A percentile compares a stretch with the other conserved stretches of the same genome.
Conservation (phyloP, 1,139 yeast species). For the Pichia sp. region DNA sequence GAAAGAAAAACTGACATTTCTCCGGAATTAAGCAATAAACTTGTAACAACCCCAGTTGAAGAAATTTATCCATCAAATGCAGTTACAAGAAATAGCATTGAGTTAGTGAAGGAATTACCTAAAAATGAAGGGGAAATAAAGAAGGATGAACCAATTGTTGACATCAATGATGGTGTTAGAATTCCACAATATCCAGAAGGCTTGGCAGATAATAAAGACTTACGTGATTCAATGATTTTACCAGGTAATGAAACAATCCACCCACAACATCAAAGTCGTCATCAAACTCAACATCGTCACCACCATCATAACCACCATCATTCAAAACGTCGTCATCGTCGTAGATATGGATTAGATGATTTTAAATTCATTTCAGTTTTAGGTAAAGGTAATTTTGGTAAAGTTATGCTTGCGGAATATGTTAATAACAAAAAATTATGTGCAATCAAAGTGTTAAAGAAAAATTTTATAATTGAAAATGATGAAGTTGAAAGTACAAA, state of each 20-base stretch:
- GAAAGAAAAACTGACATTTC: background rate
- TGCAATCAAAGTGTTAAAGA: slow-evolving; percentile 92
- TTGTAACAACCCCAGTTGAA: background rate
- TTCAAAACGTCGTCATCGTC: slow-evolving; percentile 36
- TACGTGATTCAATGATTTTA: background rate
- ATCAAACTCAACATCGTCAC: slow-evolving; percentile 13
- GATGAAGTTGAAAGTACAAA: slow-evolving; percentile 94
- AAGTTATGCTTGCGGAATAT: slow-evolving; percentile 93
- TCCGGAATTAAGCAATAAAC: background rate
- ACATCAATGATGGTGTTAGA: slow-evolving; percentile 1
- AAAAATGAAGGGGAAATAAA: background rate
- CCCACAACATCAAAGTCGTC: slow-evolving; percentile 4
- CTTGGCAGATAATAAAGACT: background rate
- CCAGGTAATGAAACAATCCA: background rate
- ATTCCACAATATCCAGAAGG: slow-evolving; percentile 5
- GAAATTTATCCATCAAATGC: slow-evolving; percentile 9
- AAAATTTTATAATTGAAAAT: slow-evolving; percentile 88
- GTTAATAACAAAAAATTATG: slow-evolving; percentile 71
- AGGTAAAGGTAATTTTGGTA: slow-evolving; percentile 97
- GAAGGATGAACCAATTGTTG: background rate
- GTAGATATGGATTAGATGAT: slow-evolving; percentile 90
- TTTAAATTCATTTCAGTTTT: slow-evolving; percentile 88
- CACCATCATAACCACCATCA: slow-evolving; percentile 22
- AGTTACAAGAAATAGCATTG: slow-evolving; percentile 8
- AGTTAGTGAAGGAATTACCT: background rate